Percentiles rank a stretch among this genome's conserved stretches.
Conservation (phyloP, 768 basidiomycete genomes). For the Boletus sp. region DNA sequence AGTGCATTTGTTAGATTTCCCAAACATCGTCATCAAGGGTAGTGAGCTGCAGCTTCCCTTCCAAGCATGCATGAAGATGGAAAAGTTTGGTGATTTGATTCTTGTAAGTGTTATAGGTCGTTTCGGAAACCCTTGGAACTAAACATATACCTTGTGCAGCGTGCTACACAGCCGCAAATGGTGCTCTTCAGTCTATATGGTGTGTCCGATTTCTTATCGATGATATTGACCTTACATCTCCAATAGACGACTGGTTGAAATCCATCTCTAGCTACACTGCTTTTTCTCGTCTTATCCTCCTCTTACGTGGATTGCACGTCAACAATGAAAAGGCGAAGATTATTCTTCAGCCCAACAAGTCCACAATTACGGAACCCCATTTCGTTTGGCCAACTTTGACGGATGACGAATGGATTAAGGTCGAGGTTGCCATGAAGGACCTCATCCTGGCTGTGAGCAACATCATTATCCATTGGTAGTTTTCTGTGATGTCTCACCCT, state of each 20-base stretch:
- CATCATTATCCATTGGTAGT: neutral
- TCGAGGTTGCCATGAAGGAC: constrained; percentile 98
- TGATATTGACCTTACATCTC: constrained; percentile 4
- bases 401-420: constrained; percentile 98
- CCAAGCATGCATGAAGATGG: constrained; percentile 99
- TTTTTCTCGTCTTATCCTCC: constrained; percentile 95
- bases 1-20: constrained; percentile 99
- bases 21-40: constrained; percentile 99
- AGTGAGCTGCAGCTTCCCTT: constrained; percentile 97
- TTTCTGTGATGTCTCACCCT: constrained; percentile 12
- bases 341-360: constrained; percentile 95
- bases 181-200: constrained; percentile 96
- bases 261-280: constrained; percentile 99
- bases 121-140: neutral
- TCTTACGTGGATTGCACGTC: constrained; percentile 95
- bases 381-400: constrained; percentile 94
- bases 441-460: constrained; percentile 77
- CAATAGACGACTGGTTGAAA: constrained; percentile 93
- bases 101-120: constrained; percentile 43
- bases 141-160: constrained; percentile 37
- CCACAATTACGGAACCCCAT: constrained; percentile 94
- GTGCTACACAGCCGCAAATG: constrained; percentile 99
- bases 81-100: constrained; percentile 99
- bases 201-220: constrained; percentile 25
- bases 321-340: constrained; percentile 99